Conservation (phyloP, 306 rosid species). For the Rosa persica region DNA sequence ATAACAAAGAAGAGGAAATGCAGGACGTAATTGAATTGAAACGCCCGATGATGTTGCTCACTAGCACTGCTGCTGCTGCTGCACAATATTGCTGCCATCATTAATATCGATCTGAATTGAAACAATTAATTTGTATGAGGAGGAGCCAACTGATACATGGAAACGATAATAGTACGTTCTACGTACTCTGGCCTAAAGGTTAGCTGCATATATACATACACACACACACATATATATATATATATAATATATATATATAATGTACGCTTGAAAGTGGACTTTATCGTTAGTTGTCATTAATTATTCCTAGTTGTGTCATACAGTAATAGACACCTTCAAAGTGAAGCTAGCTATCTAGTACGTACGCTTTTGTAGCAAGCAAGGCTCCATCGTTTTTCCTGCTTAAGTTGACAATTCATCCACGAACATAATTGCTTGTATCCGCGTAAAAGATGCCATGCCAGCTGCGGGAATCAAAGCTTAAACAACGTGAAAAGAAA, state of each 20-base stretch:
- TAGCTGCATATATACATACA: neutral
- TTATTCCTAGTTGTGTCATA: neutral
- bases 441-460: neutral
- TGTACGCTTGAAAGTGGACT: neutral
- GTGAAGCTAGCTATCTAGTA: neutral
- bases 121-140: neutral
- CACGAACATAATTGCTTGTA: neutral
- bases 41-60: slow-evolving; percentile 1
- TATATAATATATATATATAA: too few relatives aligned
- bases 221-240: too few relatives aligned
- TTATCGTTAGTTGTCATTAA: neutral
- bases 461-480: neutral
- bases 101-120: neutral
- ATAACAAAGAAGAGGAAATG: slow-evolving; percentile 34
- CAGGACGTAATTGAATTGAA: slow-evolving; percentile 22
- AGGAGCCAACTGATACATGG: neutral
- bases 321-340: neutral
- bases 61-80: neutral
- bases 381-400: neutral
- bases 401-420: neutral
- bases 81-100: neutral
- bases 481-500: neutral
- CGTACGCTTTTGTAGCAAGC: neutral
- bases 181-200: neutral
- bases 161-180: too few relatives aligned